A percentile compares a stretch with the other conserved stretches of the same genome.
These are phyloP conservation scores for Phytophthora agathidicida DNA, from an alignment of 352 stramenopile genomes.

Conservation along the genomic window DNA sequence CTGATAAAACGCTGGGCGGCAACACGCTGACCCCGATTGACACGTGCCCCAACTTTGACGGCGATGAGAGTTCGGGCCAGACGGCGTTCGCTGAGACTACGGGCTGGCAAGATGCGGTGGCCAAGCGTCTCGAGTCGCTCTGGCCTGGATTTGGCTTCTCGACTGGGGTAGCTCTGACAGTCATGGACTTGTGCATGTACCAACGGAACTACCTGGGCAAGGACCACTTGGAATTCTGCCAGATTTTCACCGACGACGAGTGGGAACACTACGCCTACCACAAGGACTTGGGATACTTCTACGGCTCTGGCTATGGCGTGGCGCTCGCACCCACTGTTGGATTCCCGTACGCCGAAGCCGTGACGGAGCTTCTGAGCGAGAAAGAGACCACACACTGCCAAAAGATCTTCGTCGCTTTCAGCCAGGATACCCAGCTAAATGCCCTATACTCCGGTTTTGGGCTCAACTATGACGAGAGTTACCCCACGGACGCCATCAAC, in stretches of 20 bases:
- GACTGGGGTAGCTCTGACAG: slow-evolving; percentile 35
- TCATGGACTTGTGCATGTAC: slow-evolving; percentile 71
- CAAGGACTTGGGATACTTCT: slow-evolving; percentile 64
- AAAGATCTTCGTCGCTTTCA: slow-evolving; percentile 60
- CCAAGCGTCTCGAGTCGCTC: slow-evolving; percentile 38
- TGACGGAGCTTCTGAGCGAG: slow-evolving; percentile 49
- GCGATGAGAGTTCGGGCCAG: slow-evolving; percentile 36
- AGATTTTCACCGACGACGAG: slow-evolving; percentile 61
- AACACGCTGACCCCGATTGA: slow-evolving; percentile 65
- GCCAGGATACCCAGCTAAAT: slow-evolving; percentile 63
- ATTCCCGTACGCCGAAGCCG: slow-evolving; percentile 48
- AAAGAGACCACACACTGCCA: slow-evolving; percentile 52
- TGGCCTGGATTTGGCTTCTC: slow-evolving; percentile 50
- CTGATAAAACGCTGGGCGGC: slow-evolving; percentile 41
- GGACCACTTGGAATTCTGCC: slow-evolving; percentile 44
- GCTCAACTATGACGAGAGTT: slow-evolving; percentile 49
- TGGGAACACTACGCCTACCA: slow-evolving; percentile 60
- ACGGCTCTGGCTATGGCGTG: slow-evolving; percentile 54
- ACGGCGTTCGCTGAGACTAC: slow-evolving; percentile 30
- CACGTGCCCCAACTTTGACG: slow-evolving; percentile 49
- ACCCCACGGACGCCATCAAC: slow-evolving; percentile 42
- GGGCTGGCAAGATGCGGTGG: slow-evolving; percentile 30
- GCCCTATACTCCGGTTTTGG: slow-evolving; percentile 51
- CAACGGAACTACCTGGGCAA: slow-evolving; percentile 57
- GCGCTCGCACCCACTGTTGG: slow-evolving; percentile 47